Conservation (phyloP, 768 basidiomycete species). For the Podaxis mareebaensis region DNA sequence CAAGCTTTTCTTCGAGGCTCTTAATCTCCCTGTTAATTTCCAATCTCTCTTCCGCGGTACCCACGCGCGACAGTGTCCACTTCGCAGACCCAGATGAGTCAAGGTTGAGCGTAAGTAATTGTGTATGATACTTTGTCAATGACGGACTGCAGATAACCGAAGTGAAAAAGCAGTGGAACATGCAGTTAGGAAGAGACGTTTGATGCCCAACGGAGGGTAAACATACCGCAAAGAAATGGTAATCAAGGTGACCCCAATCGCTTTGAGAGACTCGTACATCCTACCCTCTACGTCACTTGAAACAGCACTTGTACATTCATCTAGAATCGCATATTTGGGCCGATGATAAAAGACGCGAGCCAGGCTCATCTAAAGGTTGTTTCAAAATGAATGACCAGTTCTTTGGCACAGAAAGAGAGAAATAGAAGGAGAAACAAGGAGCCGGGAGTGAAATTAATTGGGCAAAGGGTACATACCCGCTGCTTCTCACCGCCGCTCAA, state of each 20-base stretch:
- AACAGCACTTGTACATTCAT: slow-evolving; percentile 95
- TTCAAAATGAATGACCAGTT: not conserved
- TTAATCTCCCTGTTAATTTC: slow-evolving; percentile 76
- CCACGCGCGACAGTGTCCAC: slow-evolving; percentile 73
- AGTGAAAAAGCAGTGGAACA: not conserved
- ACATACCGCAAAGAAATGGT: slow-evolving; percentile 84
- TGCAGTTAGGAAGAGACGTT: not conserved
- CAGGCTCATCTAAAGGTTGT: slow-evolving; percentile 64
- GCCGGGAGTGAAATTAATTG: not conserved
- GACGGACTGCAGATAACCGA: slow-evolving; percentile 56
- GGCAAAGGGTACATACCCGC: slow-evolving; percentile 35
- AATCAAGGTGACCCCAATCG: slow-evolving; percentile 86
- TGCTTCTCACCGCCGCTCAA: slow-evolving; percentile 97
- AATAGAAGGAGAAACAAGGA: not conserved
- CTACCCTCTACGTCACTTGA: slow-evolving; percentile 94
- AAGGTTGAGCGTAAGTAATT: slow-evolving; percentile 77
- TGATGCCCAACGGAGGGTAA: not conserved
- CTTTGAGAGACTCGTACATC: slow-evolving; percentile 94
- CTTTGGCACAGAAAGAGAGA: not conserved
- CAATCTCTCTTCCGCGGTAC: slow-evolving; percentile 73
- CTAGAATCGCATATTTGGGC: slow-evolving; percentile 81
- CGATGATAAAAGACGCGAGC: slow-evolving; percentile 90
- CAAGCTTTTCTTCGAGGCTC: slow-evolving; percentile 61
- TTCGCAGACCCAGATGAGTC: slow-evolving; percentile 54
- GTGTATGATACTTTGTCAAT: slow-evolving; percentile 86